These are phyloP conservation scores for Pleodorina starrii DNA, from an alignment of 139 green algal genomes.

Conservation along the genomic window DNA sequence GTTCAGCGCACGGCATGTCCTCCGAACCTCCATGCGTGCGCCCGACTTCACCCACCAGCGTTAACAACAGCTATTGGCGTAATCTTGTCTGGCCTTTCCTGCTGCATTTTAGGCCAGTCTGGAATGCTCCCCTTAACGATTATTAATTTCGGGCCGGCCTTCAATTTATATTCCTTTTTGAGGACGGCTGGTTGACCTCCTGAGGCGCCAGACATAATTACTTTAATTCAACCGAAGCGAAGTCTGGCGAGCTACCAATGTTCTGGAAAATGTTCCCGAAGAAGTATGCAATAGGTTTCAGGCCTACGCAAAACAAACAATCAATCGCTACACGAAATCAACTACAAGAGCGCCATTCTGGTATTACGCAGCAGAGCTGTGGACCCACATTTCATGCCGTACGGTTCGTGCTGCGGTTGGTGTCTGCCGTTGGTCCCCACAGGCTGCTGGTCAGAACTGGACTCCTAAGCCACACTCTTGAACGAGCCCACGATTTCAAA, in stretches of 20 bases:
- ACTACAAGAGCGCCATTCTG: too few relatives aligned
- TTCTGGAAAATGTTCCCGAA: background rate
- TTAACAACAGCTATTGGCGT: conserved; percentile 26
- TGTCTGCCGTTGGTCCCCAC: too few relatives aligned
- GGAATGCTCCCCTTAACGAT: conserved; percentile 39
- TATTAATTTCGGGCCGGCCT: conserved; percentile 1
- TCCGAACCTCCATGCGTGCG: too few relatives aligned
- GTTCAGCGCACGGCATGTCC: background rate
- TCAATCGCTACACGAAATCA: too few relatives aligned
- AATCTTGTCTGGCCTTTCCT: conserved; percentile 9
- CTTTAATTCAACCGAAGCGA: background rate
- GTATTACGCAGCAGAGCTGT: too few relatives aligned
- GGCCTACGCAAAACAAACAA: too few relatives aligned
- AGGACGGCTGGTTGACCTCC: background rate
- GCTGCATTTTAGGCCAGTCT: conserved; percentile 43
- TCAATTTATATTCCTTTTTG: conserved; percentile 13
- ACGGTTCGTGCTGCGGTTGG: too few relatives aligned
- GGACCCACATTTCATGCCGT: too few relatives aligned
- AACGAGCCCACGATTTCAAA: too few relatives aligned
- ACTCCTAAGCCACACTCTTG: too few relatives aligned
- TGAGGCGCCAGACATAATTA: background rate
- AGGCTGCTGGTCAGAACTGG: too few relatives aligned
- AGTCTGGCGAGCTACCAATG: background rate
- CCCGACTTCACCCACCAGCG: background rate
- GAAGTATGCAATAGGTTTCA: too few relatives aligned